Evolutionary conservation across 1,139 yeast genomes (phyloP), one percentile per base, ranked within the genome.

Genomic region (Blastobotrys raffinosifermentans): DNA sequence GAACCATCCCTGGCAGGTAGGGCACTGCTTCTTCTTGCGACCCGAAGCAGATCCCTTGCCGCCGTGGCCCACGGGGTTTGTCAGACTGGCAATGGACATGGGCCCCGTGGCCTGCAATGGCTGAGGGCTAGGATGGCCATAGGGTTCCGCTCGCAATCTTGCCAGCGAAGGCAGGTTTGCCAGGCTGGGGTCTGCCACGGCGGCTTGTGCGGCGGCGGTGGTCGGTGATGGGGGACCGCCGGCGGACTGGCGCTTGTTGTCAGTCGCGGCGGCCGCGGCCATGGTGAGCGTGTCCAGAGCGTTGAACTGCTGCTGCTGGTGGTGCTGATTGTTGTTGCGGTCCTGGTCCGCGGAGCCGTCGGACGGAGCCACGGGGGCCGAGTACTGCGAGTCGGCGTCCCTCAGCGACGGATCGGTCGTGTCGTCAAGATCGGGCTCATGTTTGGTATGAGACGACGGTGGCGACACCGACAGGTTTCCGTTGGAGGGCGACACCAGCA

Each of bases 11-110:
- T 73, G 75, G 60, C 96, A 86, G 38, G 80, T 77, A 0, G 91
- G 85, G 58, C 96, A 87, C 63, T 83, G 86, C 60, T 85, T 74
- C 69, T 84, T 85, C 62, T 76, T 79, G 46, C 94, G 52, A 5
- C 65, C 30, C 77, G 77, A 51, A 25, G 26, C 31, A 37, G 25
- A 27, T 29, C 31, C 31, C 36, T 21, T 11, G 11, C 16, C 26
- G 19, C 34, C 15, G 41, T 46, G 16, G 26, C 29, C 19, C 15
- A 25, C 27, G 7, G 44, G 43, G 26, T 40, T 40, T 11, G 46
- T 45, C 13, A 45, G 40, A 22, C 39, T 32, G 15, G 49, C 31
- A 11, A 45, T 45, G 17, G 41, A 31, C 49, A 45, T 45, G 9
- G 47, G 47, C 22, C 32, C 37, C 9, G 34, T 19, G 9, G 26